These are phyloP conservation scores for Neurospora hispaniola DNA, from an alignment of 495 filamentous ascomycete genomes.

Conservation along the genomic window DNA sequence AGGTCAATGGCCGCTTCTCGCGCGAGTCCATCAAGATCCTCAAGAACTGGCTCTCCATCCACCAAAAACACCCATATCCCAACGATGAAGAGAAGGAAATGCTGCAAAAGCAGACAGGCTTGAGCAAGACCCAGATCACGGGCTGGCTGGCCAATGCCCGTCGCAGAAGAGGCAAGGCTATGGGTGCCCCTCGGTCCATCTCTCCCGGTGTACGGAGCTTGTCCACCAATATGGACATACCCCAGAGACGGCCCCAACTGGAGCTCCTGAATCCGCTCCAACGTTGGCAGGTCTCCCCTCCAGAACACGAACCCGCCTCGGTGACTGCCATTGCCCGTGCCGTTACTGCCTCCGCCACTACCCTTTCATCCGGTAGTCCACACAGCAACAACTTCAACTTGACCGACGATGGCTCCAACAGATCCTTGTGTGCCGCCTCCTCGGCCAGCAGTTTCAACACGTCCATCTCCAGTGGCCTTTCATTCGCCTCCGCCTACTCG, in stretches of 20 bases:
- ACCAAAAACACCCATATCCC: constrained; percentile 70
- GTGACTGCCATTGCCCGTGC: constrained; percentile 70
- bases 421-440: constrained; percentile 56
- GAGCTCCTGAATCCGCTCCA: constrained; percentile 72
- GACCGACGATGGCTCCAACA: constrained; percentile 56
- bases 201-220: constrained; percentile 44
- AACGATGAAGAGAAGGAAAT: constrained; percentile 70
- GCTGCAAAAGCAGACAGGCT: constrained; percentile 58
- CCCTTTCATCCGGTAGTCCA: constrained; percentile 43
- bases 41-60: constrained; percentile 66
- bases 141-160: constrained; percentile 86
- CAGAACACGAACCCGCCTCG: constrained; percentile 77
- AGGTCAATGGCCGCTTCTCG: constrained; percentile 55
- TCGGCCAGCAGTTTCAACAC: constrained; percentile 66
- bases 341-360: constrained; percentile 46
- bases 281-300: constrained; percentile 77
- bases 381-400: constrained; percentile 34
- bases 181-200: constrained; percentile 41
- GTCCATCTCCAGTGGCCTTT: constrained; percentile 54
- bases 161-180: constrained; percentile 56
- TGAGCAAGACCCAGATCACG: constrained; percentile 65
- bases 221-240: constrained; percentile 61
- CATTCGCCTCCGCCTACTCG: constrained; percentile 65
- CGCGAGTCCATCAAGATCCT: constrained; percentile 62
- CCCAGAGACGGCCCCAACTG: constrained; percentile 34